phyloP scores from a whole-genome alignment of 805 yeast species.

The Yamadazyma akitaensis region DNA sequence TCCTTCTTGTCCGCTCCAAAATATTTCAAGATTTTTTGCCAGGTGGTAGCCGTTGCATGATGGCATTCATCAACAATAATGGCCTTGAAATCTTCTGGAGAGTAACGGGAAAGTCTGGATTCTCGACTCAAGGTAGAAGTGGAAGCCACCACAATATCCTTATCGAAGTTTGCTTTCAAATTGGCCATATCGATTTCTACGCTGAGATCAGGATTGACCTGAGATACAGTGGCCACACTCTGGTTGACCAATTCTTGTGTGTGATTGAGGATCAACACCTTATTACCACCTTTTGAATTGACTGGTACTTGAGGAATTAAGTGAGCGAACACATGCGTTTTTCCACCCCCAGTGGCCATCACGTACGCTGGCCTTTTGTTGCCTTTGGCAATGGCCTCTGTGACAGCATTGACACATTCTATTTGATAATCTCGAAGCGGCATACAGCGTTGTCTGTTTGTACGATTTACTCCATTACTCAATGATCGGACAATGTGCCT shows the following conservation, averaged over 20 bases:
- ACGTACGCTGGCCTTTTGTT: constrained; percentile 69
- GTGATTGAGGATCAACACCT: constrained; percentile 69
- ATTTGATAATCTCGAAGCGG: constrained; percentile 59
- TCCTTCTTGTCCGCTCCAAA: constrained; percentile 47
- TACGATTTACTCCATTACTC: too few relatives aligned
- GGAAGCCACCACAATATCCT: constrained; percentile 74
- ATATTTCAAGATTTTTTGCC: constrained; percentile 53
- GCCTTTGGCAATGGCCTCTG: constrained; percentile 45
- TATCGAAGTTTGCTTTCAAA: constrained; percentile 35
- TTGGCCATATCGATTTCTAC: constrained; percentile 73
- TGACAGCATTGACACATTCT: constrained; percentile 60
- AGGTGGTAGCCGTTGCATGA: constrained; percentile 76
- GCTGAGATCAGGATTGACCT: constrained; percentile 45
- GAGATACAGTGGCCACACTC: constrained; percentile 50
- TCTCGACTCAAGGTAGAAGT: constrained; percentile 58
- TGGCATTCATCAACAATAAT: constrained; percentile 91
- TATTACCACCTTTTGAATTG: constrained; percentile 25
- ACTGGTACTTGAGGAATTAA: constrained; percentile 46
- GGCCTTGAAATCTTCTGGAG: constrained; percentile 61
- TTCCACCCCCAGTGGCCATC: constrained; percentile 93
- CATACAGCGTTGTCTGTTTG: too few relatives aligned
- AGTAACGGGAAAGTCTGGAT: constrained; percentile 48
- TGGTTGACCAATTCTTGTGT: constrained; percentile 76
- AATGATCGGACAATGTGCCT: too few relatives aligned
- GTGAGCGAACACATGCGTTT: constrained; percentile 73